Evolutionary conservation across 2,329 filamentous ascomycete genomes (phyloP), one percentile per base, ranked within the genome.

Genomic region (Hypoxylon sp.): DNA sequence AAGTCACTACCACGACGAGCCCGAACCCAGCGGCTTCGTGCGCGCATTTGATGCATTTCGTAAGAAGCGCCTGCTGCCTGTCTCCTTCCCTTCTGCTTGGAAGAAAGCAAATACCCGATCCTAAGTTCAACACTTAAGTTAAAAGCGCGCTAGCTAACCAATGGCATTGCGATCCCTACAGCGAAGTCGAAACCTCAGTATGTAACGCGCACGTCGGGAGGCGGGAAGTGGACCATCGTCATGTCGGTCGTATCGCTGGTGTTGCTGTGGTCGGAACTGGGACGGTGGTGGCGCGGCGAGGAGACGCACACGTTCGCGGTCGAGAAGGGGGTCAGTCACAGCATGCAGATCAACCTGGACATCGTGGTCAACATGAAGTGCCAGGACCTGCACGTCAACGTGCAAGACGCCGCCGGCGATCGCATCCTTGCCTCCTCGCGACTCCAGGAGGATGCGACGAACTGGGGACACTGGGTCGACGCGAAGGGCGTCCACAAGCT

Each of bases 111-210:
- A n/a, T n/a, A n/a, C n/a, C n/a, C n/a, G n/a, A n/a, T n/a, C n/a
- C n/a, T n/a, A n/a, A n/a, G n/a, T n/a, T n/a, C n/a, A n/a, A n/a
- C n/a, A 11, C 12, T 19, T 11, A 23, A 17, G 15, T 27, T 23
- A 12, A 16, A 7, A 2, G 19, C 7, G 27, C 9, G 16, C 23
- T 11, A 38, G 47, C 66, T 67, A 51, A 69, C 60, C 30, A 13
- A 27, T 30, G 31, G 5, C 15, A 2, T 40, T 41, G 5, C 37
- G n/a, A 29, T 20, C 43, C 32, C 32, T 16, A 44, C 67, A 96
- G 92, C 94, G 61, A 97, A 99, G 79, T 90, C 93, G 44, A 97
- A 97, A 77, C 84, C 92, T 11, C 91, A 93, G 67, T 99, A 97
- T 74, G 87, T 94, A 46, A 87, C 89, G 35, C 84, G 87, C 60